Evolutionary conservation across 768 basidiomycete species (phyloP).

Genomic region (Pleurotus sapidus): DNA sequence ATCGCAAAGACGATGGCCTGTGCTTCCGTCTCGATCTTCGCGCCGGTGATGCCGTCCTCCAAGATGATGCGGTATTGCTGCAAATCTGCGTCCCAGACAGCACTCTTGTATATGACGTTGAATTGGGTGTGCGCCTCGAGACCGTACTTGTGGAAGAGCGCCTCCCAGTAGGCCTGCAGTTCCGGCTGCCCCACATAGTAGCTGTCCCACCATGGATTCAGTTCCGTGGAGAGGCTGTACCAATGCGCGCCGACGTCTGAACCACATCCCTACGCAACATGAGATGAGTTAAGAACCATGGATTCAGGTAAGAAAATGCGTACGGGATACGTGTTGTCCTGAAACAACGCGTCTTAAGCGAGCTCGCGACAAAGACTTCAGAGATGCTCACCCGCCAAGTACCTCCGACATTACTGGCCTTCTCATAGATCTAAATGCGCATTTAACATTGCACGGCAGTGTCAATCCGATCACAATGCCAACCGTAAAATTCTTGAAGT

Average conservation of each 20-base stretch:
- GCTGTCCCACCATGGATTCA: slow-evolving; percentile 49
- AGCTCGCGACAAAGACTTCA: background rate
- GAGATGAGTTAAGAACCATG: background rate
- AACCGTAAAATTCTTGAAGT: slow-evolving; percentile 48
- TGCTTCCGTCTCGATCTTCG: slow-evolving; percentile 30
- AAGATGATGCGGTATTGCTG: slow-evolving; percentile 42
- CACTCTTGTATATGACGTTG: slow-evolving; percentile 33
- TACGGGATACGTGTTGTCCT: slow-evolving; percentile 59
- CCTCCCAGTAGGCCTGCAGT: slow-evolving; percentile 47
- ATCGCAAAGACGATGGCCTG: slow-evolving; percentile 49
- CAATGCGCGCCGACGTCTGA: slow-evolving; percentile 55
- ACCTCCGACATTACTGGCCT: slow-evolving; percentile 44
- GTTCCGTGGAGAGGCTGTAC: slow-evolving; percentile 53
- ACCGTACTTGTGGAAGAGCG: slow-evolving; percentile 41
- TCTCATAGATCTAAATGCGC: slow-evolving; percentile 46
- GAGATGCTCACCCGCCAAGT: slow-evolving; percentile 51
- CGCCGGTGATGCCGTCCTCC: slow-evolving; percentile 32
- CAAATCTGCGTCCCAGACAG: slow-evolving; percentile 42
- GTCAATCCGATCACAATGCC: slow-evolving; percentile 10
- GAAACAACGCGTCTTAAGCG: background rate
- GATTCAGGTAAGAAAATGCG: background rate
- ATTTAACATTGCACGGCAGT: background rate
- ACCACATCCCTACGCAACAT: slow-evolving; percentile 41
- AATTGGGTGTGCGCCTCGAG: slow-evolving; percentile 39
- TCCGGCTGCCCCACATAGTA: slow-evolving; percentile 47